Evolutionary conservation across 2,329 filamentous ascomycete genomes (phyloP), one percentile per base, ranked within the genome.

Genomic region (Fusarium nisikadoi): DNA sequence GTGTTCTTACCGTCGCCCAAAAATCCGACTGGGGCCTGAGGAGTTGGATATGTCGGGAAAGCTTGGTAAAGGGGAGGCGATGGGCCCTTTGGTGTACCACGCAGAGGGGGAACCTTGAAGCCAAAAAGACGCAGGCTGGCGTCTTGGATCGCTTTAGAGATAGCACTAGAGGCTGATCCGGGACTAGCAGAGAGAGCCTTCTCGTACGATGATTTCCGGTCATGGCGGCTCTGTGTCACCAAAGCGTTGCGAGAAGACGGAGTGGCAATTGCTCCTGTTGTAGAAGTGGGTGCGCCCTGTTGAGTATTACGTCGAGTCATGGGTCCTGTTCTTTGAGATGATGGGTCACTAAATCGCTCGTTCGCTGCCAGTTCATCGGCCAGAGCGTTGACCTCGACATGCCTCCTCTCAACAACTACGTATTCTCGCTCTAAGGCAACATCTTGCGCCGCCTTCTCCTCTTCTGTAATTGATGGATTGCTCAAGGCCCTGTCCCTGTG

Each of bases 311-410:
- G 89, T 62, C 94, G 91, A 46, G 92, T 84, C 78, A 96, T 89
- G 27, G 89, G 86, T 14, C 89, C 89, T 13, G 89, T 84, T 70
- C 90, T 88, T 10, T 87, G 85, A 45, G 88, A 86, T 35, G 83
- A 79, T 29, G 72, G 87, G 80, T 66, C 86, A 82, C 76, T 87
- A 27, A 91, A 83, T 54, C 90, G 90, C 52, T 93, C 93, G 77
- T 93, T 95, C 57, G 94, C 93, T 47, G 94, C 95, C 79, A 99
- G 86, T 82, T 98, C 95, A 81, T 99, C 96, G 27, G 96, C 96
- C 77, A 99, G 92, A 6, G 96, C 96, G 80, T 99, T 98, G 55
- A 99, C 95, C 81, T 98, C 95, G 16, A 99, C 95, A 25, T 94
- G 93, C 72, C 92, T 91, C 84, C 98, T 97, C 83, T 99, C 96